phyloP scores from a whole-genome alignment of 164 flowering plant genomes.

The Sextonia rubra region DNA sequence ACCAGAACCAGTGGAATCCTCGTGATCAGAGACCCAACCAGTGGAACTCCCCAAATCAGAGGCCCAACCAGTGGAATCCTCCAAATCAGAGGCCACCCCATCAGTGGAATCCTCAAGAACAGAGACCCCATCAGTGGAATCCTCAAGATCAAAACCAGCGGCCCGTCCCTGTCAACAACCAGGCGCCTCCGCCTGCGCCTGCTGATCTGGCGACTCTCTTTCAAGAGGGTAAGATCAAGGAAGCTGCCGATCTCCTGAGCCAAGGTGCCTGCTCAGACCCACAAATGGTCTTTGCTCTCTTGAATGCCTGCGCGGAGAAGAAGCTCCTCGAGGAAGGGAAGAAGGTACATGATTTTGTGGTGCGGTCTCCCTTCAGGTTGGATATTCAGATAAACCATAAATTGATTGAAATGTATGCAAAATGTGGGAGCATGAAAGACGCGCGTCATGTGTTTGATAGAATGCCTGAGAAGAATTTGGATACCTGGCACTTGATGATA shows the following conservation, averaged over 20 bases:
- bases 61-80: slow-evolving; percentile 7
- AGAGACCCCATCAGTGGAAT: not conserved
- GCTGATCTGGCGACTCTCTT: slow-evolving; percentile 43
- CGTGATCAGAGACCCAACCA: slow-evolving; percentile 10
- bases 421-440: slow-evolving; percentile 64
- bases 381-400: slow-evolving; percentile 48
- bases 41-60: slow-evolving; percentile 15
- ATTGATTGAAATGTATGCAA: slow-evolving; percentile 59
- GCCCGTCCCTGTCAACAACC: slow-evolving; percentile 8
- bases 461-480: slow-evolving; percentile 54
- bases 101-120: slow-evolving; percentile 12
- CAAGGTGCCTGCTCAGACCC: slow-evolving; percentile 53
- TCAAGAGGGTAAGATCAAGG: slow-evolving; percentile 57
- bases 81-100: slow-evolving; percentile 9
- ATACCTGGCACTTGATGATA: slow-evolving; percentile 76
- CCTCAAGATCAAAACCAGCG: slow-evolving; percentile 6
- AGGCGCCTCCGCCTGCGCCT: slow-evolving; percentile 16
- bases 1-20: slow-evolving; percentile 16
- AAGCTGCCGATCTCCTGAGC: slow-evolving; percentile 54
- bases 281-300: slow-evolving; percentile 35
- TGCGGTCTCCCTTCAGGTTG: slow-evolving; percentile 49
- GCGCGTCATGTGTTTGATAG: slow-evolving; percentile 72
- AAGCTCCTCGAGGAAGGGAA: slow-evolving; percentile 57
- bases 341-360: slow-evolving; percentile 58
- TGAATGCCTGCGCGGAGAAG: slow-evolving; percentile 38